phyloP scores from a whole-genome alignment of 2,329 filamentous ascomycete genomes.

The Dendryphion nanum region DNA sequence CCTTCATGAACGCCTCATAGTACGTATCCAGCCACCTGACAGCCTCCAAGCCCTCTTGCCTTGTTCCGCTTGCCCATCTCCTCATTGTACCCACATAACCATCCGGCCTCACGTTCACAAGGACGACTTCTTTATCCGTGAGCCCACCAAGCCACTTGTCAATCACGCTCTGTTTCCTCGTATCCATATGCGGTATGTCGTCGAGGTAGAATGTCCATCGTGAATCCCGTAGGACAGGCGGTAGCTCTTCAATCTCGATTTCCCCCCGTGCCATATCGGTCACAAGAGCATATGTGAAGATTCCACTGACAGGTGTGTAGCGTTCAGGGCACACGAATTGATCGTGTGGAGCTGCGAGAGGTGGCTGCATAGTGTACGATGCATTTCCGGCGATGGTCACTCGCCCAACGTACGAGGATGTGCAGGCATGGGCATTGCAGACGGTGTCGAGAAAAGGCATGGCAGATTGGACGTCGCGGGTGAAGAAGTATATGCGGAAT shows the following conservation, averaged over 20 bases:
- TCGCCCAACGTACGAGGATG: constrained; percentile 57
- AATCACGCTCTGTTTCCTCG: constrained; percentile 54
- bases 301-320: constrained; percentile 65
- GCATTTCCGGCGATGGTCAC: constrained; percentile 58
- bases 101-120: constrained; percentile 70
- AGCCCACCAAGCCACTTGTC: constrained; percentile 69
- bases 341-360: constrained; percentile 59
- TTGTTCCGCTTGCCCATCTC: constrained; percentile 34
- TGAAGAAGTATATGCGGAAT: constrained; percentile 72
- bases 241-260: constrained; percentile 66
- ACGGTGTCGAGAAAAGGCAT: constrained; percentile 60
- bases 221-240: constrained; percentile 60
- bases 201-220: constrained; percentile 74
- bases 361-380: constrained; percentile 62
- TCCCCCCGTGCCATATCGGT: constrained; percentile 63
- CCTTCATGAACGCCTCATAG: constrained; percentile 48
- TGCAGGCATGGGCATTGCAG: constrained; percentile 54
- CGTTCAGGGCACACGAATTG: constrained; percentile 65
- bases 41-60: constrained; percentile 33
- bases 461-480: constrained; percentile 58
- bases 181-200: constrained; percentile 57
- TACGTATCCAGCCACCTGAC: constrained; percentile 52
- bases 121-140: constrained; percentile 56
- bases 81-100: constrained; percentile 69
- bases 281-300: constrained; percentile 65